phyloP scores from a whole-genome alignment of 2,329 filamentous ascomycete genomes.

The Fusarium sambucinum region DNA sequence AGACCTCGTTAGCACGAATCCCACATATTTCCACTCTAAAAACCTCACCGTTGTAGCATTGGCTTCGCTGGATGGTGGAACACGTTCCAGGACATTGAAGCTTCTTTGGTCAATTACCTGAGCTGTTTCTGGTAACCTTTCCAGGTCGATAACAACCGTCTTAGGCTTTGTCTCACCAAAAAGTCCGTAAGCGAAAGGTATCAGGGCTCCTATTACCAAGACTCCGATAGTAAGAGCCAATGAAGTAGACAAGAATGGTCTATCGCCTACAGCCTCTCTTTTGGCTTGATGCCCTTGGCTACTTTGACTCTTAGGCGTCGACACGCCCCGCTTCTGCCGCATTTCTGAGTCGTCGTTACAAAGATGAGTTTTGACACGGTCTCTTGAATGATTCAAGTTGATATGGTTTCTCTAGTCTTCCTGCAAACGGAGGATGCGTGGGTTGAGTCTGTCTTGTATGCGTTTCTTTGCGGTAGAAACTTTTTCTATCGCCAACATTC shows the following conservation, averaged over 20 bases:
- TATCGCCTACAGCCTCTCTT: too few species aligned
- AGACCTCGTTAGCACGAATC: not conserved
- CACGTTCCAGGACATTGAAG: conserved; percentile 39
- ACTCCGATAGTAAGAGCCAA: conserved; percentile 5
- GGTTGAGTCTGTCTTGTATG: not conserved
- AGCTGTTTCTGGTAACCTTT: conserved; percentile 26
- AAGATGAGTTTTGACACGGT: not conserved
- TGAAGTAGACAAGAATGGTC: not conserved
- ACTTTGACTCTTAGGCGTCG: not conserved
- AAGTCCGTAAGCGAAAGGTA: conserved; percentile 6
- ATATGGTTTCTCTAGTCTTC: rapidly evolving
- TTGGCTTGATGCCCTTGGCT: not conserved
- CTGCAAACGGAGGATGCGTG: not conserved
- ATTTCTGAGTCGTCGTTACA: not conserved
- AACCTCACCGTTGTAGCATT: conserved; percentile 37
- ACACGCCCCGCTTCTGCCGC: conserved; percentile 24
- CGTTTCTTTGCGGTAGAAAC: too few species aligned
- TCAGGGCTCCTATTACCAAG: conserved; percentile 3
- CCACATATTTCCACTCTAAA: rapidly evolving
- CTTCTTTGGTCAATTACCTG: conserved; percentile 44
- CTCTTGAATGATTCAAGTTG: rapidly evolving
- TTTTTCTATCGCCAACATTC: not conserved
- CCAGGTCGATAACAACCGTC: not conserved
- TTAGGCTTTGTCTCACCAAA: conserved; percentile 1
- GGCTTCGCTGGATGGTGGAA: conserved; percentile 30